Evolutionary conservation across 2,329 filamentous ascomycete genomes (phyloP), one percentile per base, ranked within the genome.

Genomic region (Aspergillus persii): DNA sequence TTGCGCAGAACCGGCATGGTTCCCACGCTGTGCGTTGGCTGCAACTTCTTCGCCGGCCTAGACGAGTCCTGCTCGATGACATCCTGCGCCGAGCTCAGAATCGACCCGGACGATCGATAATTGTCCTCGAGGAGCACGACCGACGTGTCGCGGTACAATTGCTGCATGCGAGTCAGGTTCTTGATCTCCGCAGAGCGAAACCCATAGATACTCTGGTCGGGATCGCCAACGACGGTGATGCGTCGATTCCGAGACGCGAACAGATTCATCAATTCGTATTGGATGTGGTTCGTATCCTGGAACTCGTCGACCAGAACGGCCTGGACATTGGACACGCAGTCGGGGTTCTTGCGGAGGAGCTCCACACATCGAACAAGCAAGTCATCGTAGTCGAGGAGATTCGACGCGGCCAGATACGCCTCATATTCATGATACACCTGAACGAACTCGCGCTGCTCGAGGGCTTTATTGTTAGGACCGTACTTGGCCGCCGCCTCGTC

Each of bases 121-220:
- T 98, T 99, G 69, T 97, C 90, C 71, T 97, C 91, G 2, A 99
- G 81, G 5, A 94, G 87, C 49, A 97, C 86, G 59, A 95, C 89
- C 4, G 92, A 84, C 0, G 92, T 95, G 29, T 89, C 84, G 0
- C 88, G 88, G 69, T 90, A 97, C 59, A 91, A 87, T 47, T 80
- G 80, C 54, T 92, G 84, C 81, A 99, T 87, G 2, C 90, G 86
- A 64, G 86, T 85, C 51, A 98, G 81, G 68, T 98, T 99, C 71
- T 89, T 89, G 66, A 94, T 91, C 74, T 99, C 94, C 8, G 95
- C 94, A 7, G 92, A 93, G 23, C 94, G 88, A 82, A 96, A 99
- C 23, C 94, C 91, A 72, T 98, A 99, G 58, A 99, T 99, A 73
- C 93, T 97, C 75, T 99, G 94, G 73, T 99, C 95, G 0, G 95